A percentile compares a stretch with the other conserved stretches of the same genome.
These are phyloP conservation scores for Cladorrhinum sp. DNA, from an alignment of 2,329 filamentous ascomycete species.

Conservation along the genomic window DNA sequence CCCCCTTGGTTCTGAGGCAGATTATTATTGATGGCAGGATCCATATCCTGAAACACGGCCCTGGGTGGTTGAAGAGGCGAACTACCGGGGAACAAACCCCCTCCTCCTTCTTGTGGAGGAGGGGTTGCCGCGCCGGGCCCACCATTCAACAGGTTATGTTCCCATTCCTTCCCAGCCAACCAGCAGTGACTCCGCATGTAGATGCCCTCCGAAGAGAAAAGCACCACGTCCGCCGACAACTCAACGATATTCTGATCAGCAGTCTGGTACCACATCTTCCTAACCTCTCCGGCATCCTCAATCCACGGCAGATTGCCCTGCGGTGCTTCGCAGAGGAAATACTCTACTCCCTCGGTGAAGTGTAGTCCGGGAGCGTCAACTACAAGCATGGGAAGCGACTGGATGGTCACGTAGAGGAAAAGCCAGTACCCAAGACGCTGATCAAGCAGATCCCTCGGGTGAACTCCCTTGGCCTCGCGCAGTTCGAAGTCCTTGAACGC, in stretches of 20 bases:
- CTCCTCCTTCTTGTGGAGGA: background rate
- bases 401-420: slow-evolving; percentile 74
- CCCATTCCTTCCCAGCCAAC: slow-evolving; percentile 52
- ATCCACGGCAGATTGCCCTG: slow-evolving; percentile 72
- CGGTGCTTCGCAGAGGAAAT: slow-evolving; percentile 76
- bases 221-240: slow-evolving; percentile 57
- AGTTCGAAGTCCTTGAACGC: slow-evolving; percentile 70
- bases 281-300: slow-evolving; percentile 59
- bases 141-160: slow-evolving; percentile 23
- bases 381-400: slow-evolving; percentile 73
- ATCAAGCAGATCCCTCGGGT: slow-evolving; percentile 64
- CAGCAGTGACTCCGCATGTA: slow-evolving; percentile 58
- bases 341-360: slow-evolving; percentile 70
- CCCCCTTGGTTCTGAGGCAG: background rate
- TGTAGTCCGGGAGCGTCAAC: slow-evolving; percentile 70
- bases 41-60: slow-evolving; percentile 31
- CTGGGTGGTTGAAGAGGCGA: slow-evolving; percentile 31
- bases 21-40: slow-evolving; percentile 17
- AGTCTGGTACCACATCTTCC: slow-evolving; percentile 71
- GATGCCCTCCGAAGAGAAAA: slow-evolving; percentile 60
- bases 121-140: background rate
- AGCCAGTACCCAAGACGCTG: slow-evolving; percentile 76
- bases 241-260: slow-evolving; percentile 57
- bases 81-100: background rate
- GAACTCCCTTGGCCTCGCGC: slow-evolving; percentile 62